These are phyloP conservation scores for Coniferiporia weirii DNA, from an alignment of 1,284 basidiomycete species.

Conservation along the genomic window DNA sequence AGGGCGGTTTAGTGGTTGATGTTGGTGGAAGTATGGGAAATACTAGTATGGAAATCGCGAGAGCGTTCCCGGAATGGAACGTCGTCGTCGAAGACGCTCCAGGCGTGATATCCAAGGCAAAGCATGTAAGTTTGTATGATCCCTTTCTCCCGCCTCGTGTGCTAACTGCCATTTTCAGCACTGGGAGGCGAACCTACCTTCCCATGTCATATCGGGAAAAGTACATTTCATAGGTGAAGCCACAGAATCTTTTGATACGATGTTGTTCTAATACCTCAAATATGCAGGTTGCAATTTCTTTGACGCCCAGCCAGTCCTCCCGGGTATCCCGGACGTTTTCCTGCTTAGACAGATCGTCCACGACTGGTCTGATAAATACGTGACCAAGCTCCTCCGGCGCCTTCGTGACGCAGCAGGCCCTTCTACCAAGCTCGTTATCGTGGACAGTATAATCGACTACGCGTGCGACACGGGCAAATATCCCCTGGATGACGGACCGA, in stretches of 20 bases:
- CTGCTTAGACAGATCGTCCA: constrained; percentile 25
- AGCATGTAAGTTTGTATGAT: neutral
- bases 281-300: neutral
- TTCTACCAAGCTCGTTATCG: constrained; percentile 25
- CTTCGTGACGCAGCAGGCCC: constrained; percentile 25
- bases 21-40: constrained; percentile 21
- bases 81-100: constrained; percentile 21
- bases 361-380: constrained; percentile 26
- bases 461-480: constrained; percentile 14
- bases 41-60: constrained; percentile 14
- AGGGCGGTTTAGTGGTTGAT: constrained; percentile 19
- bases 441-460: constrained; percentile 24
- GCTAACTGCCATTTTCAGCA: too few relatives aligned
- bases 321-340: constrained; percentile 21
- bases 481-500: neutral
- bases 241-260: neutral
- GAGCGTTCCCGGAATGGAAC: constrained; percentile 13
- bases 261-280: neutral
- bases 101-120: neutral
- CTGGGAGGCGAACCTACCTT: constrained; percentile 3
- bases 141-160: too few relatives aligned
- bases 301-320: neutral
- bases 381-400: constrained; percentile 24
- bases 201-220: neutral
- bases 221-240: neutral